Conservation (phyloP, 768 basidiomycete species). For the Trametes coccinea region DNA sequence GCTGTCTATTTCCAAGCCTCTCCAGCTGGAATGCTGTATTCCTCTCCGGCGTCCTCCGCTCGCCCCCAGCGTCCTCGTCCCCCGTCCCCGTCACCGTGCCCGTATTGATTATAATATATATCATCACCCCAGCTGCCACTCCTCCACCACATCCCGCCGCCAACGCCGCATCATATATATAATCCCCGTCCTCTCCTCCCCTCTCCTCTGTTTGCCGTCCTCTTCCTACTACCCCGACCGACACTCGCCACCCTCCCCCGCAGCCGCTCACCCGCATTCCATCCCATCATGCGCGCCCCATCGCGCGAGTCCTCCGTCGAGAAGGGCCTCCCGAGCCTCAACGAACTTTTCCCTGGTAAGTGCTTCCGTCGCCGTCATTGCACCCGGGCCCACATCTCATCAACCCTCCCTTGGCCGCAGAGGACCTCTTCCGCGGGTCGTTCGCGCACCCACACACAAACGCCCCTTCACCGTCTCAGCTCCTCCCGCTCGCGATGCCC, state of each 20-base stretch:
- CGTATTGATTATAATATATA: no score
- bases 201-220: neutral
- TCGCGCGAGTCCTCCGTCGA: constrained; percentile 9
- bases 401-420: neutral
- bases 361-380: neutral
- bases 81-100: no score
- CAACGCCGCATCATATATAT: constrained; percentile 5
- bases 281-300: neutral
- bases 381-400: neutral
- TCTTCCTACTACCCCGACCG: neutral
- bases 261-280: neutral
- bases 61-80: no score
- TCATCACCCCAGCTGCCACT: neutral
- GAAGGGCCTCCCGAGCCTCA: constrained; percentile 26
- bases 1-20: constrained; percentile 13
- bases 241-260: neutral
- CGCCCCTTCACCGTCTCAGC: neutral
- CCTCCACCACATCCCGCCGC: constrained; percentile 2
- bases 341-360: constrained; percentile 28
- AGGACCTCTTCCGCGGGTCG: constrained; percentile 21
- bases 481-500: constrained; percentile 16
- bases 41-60: no score
- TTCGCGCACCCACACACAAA: constrained; percentile 3
- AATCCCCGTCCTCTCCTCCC: neutral
- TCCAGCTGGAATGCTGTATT: no score